phyloP scores from a whole-genome alignment of 192 early-diverging fungal species.

The Mycoemilia scoparia region DNA sequence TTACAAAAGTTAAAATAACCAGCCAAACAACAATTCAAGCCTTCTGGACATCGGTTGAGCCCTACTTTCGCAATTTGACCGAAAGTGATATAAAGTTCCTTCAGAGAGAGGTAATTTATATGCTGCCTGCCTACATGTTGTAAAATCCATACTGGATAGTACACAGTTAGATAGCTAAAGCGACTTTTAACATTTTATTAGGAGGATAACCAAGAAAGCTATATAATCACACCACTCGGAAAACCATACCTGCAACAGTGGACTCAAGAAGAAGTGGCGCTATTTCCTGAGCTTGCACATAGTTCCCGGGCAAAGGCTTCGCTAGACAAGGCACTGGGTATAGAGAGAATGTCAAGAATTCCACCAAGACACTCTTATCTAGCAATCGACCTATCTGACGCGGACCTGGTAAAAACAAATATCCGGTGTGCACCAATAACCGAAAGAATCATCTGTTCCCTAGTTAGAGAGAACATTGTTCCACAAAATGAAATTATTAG shows the following conservation, averaged over 20 bases:
- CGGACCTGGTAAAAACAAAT: conserved; percentile 36
- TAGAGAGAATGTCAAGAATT: too few species aligned
- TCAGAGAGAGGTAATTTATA: conserved; percentile 13
- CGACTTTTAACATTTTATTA: conserved; percentile 3
- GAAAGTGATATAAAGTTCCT: conserved; percentile 65
- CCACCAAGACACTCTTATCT: background rate
- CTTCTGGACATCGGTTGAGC: conserved; percentile 69
- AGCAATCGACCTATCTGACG: conserved; percentile 19
- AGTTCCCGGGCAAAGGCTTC: conserved; percentile 16
- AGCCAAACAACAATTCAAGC: conserved; percentile 72
- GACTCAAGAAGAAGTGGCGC: conserved; percentile 46
- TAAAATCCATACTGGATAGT: background rate
- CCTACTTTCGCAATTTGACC: conserved; percentile 59
- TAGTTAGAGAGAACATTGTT: conserved; percentile 48
- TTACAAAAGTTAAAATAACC: conserved; percentile 44
- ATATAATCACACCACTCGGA: conserved; percentile 66
- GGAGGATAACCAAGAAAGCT: conserved; percentile 47
- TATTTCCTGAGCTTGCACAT: conserved; percentile 29
- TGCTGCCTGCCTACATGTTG: conserved; percentile 1
- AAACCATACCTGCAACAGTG: conserved; percentile 47
- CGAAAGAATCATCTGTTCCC: conserved; percentile 50
- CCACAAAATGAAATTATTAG: conserved; percentile 2
- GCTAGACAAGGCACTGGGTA: background rate
- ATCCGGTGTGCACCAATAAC: conserved; percentile 52
- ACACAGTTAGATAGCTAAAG: too few species aligned